Percentiles rank a stretch among this genome's conserved stretches.
Conservation (phyloP, 1,139 yeast species). For the Debaryomyces singareniensis region DNA sequence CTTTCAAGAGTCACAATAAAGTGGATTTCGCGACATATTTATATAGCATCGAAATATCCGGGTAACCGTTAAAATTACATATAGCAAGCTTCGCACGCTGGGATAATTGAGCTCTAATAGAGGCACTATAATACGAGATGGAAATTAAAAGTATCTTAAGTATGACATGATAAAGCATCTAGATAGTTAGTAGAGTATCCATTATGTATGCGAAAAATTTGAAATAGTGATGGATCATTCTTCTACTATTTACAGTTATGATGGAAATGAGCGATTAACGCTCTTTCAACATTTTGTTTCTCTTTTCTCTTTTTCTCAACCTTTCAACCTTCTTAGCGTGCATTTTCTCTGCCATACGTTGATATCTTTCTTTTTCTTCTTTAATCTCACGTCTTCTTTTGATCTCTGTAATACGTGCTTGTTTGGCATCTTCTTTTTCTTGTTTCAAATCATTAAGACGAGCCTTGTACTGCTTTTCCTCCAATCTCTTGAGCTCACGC, state of each 20-base stretch:
- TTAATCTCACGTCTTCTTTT: slow-evolving; percentile 63
- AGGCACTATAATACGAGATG: too few species aligned
- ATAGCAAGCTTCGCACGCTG: too few species aligned
- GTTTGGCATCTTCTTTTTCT: slow-evolving; percentile 53
- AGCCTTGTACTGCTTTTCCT: slow-evolving; percentile 42
- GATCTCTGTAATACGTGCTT: slow-evolving; percentile 44
- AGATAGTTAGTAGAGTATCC: too few species aligned
- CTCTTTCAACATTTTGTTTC: slow-evolving; percentile 72
- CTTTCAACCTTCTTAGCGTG: slow-evolving; percentile 75
- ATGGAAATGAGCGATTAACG: slow-evolving; percentile 26
- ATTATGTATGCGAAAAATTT: too few species aligned
- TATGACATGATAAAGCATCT: too few species aligned
- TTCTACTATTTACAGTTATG: too few species aligned
- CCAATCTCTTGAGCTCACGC: slow-evolving; percentile 30
- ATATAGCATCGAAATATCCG: not conserved
- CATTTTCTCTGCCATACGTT: slow-evolving; percentile 64
- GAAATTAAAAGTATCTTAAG: too few species aligned
- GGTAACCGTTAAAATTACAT: too few species aligned
- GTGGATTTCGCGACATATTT: not conserved
- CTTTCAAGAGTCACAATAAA: not conserved
- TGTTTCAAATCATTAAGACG: slow-evolving; percentile 53
- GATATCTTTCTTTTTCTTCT: slow-evolving; percentile 71
- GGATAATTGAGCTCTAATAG: too few species aligned
- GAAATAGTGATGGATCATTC: too few species aligned
- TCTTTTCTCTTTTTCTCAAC: slow-evolving; percentile 73